phyloP scores from a whole-genome alignment of 2,329 filamentous ascomycete genomes.

The Ophiostoma himal-ulmi region DNA sequence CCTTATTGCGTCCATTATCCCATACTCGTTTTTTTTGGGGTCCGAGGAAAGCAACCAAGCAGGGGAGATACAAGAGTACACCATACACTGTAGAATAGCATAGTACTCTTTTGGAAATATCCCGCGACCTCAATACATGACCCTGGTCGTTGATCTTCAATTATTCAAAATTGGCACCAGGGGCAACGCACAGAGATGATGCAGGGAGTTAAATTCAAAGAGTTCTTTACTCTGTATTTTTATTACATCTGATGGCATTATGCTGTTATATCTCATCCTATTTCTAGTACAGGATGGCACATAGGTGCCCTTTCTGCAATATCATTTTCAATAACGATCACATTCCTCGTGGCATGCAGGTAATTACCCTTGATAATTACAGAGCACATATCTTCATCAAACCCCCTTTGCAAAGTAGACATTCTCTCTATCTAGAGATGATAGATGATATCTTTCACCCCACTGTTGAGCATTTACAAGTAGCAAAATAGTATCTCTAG shows the following conservation, averaged over 20 bases:
- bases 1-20: background rate
- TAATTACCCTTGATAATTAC: background rate
- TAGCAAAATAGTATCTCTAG: background rate
- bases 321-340: background rate
- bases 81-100: background rate
- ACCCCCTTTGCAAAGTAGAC: background rate
- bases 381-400: background rate
- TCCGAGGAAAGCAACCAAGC: background rate
- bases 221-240: background rate
- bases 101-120: constrained; percentile 1
- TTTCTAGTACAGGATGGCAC: background rate
- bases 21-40: background rate
- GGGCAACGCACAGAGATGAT: background rate
- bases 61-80: background rate
- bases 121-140: background rate
- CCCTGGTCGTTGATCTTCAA: background rate
- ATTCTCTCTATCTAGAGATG: background rate
- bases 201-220: background rate
- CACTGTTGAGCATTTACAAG: background rate
- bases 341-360: background rate
- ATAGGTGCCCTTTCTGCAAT: background rate
- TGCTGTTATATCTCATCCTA: background rate
- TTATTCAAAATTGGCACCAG: background rate
- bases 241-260: background rate
- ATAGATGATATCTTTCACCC: background rate